Evolutionary conservation across 148 eudicot genomes (phyloP).

Genomic region (Hydrangea macrophylla): DNA sequence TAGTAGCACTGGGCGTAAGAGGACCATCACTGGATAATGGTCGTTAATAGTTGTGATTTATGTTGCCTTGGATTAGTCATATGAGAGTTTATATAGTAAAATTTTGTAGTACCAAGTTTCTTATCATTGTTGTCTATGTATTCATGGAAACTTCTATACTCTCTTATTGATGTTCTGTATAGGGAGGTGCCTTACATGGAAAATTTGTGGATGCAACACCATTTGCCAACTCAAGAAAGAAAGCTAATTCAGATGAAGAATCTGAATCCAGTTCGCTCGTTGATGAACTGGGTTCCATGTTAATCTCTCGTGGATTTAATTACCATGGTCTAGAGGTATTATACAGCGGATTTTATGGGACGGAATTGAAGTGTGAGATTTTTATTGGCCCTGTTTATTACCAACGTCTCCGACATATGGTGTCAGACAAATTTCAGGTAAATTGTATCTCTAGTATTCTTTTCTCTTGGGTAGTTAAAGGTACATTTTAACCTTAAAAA

Average conservation of each 20-base stretch:
- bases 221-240: conserved; percentile 48
- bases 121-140: too few species aligned
- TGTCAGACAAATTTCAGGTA: conserved; percentile 96
- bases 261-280: conserved; percentile 53
- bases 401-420: conserved; percentile 94
- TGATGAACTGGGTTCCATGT: conserved; percentile 71
- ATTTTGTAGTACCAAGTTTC: too few species aligned
- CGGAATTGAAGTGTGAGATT: conserved; percentile 78
- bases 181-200: conserved; percentile 87
- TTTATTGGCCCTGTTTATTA: conserved; percentile 97
- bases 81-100: too few species aligned
- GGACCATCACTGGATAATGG: too few species aligned
- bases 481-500: too few species aligned
- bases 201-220: conserved; percentile 86
- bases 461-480: background rate
- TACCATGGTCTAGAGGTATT: conserved; percentile 71
- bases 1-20: too few species aligned
- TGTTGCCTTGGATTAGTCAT: too few species aligned
- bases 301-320: conserved; percentile 66
- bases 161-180: conserved; percentile 7
- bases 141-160: background rate
- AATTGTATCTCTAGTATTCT: background rate
- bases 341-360: conserved; percentile 90
- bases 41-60: too few species aligned
- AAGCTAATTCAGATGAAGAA: conserved; percentile 27